Conservation (phyloP, 1,284 basidiomycete genomes). For the Sutorius eximius region DNA sequence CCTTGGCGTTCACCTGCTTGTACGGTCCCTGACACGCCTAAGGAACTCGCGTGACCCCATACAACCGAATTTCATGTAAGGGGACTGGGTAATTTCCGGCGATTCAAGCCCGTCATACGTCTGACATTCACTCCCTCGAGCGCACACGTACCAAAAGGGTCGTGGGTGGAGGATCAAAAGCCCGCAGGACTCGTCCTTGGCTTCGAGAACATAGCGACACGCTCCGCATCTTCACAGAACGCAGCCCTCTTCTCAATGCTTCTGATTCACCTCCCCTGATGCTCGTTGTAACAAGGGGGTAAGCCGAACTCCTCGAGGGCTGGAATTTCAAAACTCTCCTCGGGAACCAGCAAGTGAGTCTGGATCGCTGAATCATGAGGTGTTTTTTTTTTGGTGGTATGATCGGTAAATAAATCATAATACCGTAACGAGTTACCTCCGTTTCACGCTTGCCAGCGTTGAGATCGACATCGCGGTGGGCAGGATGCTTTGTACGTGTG, state of each 20-base stretch:
- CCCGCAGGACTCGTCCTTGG: slow-evolving; percentile 16
- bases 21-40: slow-evolving; percentile 9
- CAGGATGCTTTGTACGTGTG: slow-evolving; percentile 17
- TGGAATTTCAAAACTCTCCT: slow-evolving; percentile 45
- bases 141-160: slow-evolving; percentile 19
- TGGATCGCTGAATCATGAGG: slow-evolving; percentile 19
- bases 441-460: slow-evolving; percentile 18
- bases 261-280: slow-evolving; percentile 49
- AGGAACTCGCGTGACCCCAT: slow-evolving; percentile 19
- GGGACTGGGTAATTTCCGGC: slow-evolving; percentile 25
- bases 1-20: slow-evolving; percentile 2
- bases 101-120: slow-evolving; percentile 2
- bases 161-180: slow-evolving; percentile 20
- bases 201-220: slow-evolving; percentile 48
- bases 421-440: slow-evolving; percentile 19
- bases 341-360: slow-evolving; percentile 40
- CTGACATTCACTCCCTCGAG: slow-evolving; percentile 7
- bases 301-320: slow-evolving; percentile 46
- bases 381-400: slow-evolving; percentile 5
- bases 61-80: slow-evolving; percentile 15
- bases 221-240: slow-evolving; percentile 39
- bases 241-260: slow-evolving; percentile 37
- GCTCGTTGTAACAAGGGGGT: slow-evolving; percentile 37
- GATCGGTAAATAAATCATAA: slow-evolving; percentile 16
- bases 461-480: slow-evolving; percentile 19